Evolutionary conservation across 768 basidiomycete species (phyloP).

Genomic region (Lepiota venenata): DNA sequence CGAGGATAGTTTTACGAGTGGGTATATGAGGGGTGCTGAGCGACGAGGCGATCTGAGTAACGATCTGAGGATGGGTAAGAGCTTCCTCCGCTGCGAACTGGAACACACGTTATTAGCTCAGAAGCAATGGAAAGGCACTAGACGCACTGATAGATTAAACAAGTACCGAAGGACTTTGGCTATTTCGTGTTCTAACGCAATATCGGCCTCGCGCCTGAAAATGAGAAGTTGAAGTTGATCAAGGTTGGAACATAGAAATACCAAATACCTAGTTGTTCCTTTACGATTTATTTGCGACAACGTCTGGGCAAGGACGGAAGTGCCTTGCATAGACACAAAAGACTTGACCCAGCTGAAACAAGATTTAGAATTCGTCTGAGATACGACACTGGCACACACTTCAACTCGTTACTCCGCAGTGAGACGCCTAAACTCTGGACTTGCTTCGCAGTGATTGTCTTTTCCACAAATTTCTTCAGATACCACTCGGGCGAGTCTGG

Average conservation of each 20-base stretch:
- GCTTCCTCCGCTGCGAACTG: constrained; percentile 72
- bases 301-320: constrained; percentile 77
- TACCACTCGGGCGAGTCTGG: constrained; percentile 91
- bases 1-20: constrained; percentile 74
- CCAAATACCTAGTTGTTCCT: constrained; percentile 53
- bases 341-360: constrained; percentile 69
- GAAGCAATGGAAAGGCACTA: constrained; percentile 1
- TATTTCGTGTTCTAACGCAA: constrained; percentile 79
- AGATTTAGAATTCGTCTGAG: constrained; percentile 14
- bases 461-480: constrained; percentile 85
- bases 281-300: constrained; percentile 75
- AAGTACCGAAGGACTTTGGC: constrained; percentile 85
- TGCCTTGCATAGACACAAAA: constrained; percentile 77
- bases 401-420: constrained; percentile 75
- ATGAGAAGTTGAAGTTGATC: constrained; percentile 6
- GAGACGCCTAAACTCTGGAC: constrained; percentile 74
- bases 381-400: constrained; percentile 40
- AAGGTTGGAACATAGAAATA: not conserved
- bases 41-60: constrained; percentile 78
- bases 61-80: constrained; percentile 65
- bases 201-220: constrained; percentile 59
- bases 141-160: constrained; percentile 45
- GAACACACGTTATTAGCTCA: constrained; percentile 12
- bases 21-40: constrained; percentile 79
- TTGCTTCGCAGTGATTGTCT: constrained; percentile 78